Base-by-base conservation (phyloP, 208 protist species). In the Sergeia podlipaevii region DNA sequence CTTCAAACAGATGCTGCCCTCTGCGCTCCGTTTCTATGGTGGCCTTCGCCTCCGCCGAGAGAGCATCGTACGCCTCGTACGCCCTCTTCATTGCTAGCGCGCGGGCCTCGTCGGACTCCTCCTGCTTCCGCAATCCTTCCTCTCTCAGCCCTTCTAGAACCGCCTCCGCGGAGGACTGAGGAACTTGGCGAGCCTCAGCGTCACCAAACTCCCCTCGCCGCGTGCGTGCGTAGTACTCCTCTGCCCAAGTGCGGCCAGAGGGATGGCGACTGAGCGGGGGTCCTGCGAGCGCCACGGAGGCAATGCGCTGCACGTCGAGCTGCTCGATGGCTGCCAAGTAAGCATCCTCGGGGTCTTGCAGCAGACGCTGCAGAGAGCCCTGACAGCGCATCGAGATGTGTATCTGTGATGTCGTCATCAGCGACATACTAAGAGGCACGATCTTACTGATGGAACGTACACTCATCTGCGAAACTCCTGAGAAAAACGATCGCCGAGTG, bases 301-400 rank as follows among this genome's bases (percentile, higher is more conserved):
- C 61, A 23, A 91, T 80, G 24, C 62, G 59, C 8, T 34, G 51
- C n/a, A 90, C 38, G 49, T 91, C 59, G 3, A 84, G 48, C 8
- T 81, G 58, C 41, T 74, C 65, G 36, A 87, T 50, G 15, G 73
- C 69, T 2, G 28, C 47, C 4, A 86, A 51, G 49, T 84, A 90
- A 0, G 67, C 60, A 45, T 90, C 82, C 15, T n/a, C 70, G 11
- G 36, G 53, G 39, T 86, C 72, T 3, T 73, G 46, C 21, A 90
- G 61, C 13, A 90, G 49, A 28, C 42, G 67, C 32, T 77, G 64
- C 29, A 90, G 56, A 0, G 72, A 63, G 57, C 77, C 64, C 39
- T 80, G 68, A 1, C 27, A 11, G 44, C 81, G 81, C 21, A 37
- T 32, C 1, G 49, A 23, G 17, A 29, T 29, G 15, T 17, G 4